A percentile compares a stretch with the other conserved stretches of the same genome.
phyloP scores from a whole-genome alignment of 176 grass and related monocot genomes.

The Avena atlantica region DNA sequence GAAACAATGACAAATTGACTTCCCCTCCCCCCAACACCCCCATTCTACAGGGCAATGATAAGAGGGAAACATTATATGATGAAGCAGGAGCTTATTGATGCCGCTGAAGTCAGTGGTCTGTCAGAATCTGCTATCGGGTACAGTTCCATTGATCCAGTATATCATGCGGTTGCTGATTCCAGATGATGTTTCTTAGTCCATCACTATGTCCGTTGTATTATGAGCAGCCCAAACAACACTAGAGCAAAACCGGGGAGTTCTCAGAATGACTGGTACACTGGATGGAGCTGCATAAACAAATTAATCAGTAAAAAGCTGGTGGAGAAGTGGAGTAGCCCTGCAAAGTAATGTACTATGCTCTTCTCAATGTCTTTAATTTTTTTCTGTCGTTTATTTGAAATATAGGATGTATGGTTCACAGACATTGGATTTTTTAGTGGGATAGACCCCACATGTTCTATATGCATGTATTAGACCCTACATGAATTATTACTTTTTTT shows the following conservation, averaged over 20 bases:
- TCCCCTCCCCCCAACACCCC: background rate
- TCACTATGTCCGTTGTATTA: slow-evolving; percentile 23
- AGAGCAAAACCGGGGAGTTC: slow-evolving; percentile 65
- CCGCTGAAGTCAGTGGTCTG: slow-evolving; percentile 82
- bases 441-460: background rate
- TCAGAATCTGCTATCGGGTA: slow-evolving; percentile 74
- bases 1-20: background rate
- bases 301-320: slow-evolving; percentile 62
- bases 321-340: slow-evolving; percentile 64
- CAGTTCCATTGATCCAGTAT: slow-evolving; percentile 33
- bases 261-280: slow-evolving; percentile 73
- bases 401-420: background rate
- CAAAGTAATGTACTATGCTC: slow-evolving; percentile 59
- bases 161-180: background rate
- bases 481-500: background rate
- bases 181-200: slow-evolving; percentile 25
- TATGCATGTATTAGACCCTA: background rate
- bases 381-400: background rate
- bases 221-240: slow-evolving; percentile 71
- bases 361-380: slow-evolving; percentile 1
- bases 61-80: slow-evolving; percentile 66
- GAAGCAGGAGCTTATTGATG: slow-evolving; percentile 91
- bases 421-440: background rate
- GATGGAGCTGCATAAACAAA: slow-evolving; percentile 95
- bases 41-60: slow-evolving; percentile 52